Percentiles rank a stretch among this genome's conserved stretches.
Conservation (phyloP, 2,329 filamentous ascomycete species). For the Cordyceps pruinosa region DNA sequence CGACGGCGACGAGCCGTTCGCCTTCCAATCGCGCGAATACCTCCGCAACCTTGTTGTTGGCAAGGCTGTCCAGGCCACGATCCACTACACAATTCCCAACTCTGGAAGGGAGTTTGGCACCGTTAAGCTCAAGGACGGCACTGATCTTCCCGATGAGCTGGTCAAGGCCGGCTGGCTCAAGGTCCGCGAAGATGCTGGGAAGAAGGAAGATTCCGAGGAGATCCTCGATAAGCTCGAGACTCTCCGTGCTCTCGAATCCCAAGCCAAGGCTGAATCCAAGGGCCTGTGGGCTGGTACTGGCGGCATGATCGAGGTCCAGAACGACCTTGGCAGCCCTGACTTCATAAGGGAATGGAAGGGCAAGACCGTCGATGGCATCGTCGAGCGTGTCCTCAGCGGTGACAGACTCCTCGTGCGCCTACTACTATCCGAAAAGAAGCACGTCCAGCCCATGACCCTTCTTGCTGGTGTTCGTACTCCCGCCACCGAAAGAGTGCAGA, state of each 20-base stretch:
- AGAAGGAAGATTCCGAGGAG: conserved; percentile 80
- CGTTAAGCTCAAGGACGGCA: conserved; percentile 68
- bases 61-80: conserved; percentile 76
- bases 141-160: conserved; percentile 70
- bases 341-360: conserved; percentile 83
- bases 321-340: conserved; percentile 72
- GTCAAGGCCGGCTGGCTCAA: conserved; percentile 89
- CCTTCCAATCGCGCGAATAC: conserved; percentile 91
- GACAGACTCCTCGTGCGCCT: conserved; percentile 84
- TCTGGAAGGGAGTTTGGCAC: conserved; percentile 83
- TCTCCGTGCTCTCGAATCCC: conserved; percentile 67
- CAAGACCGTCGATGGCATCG: conserved; percentile 72
- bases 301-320: conserved; percentile 66
- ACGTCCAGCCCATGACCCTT: conserved; percentile 81
- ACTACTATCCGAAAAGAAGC: conserved; percentile 71
- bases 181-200: conserved; percentile 87
- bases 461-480: conserved; percentile 85
- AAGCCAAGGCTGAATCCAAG: conserved; percentile 71
- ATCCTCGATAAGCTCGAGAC: conserved; percentile 65
- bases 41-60: conserved; percentile 78
- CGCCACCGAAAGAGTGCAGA: conserved; percentile 76
- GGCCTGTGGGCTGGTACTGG: conserved; percentile 69
- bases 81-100: conserved; percentile 81
- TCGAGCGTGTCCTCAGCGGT: conserved; percentile 86
- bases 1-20: conserved; percentile 87